Evolutionary conservation across 495 filamentous ascomycete species (phyloP), one percentile per base, ranked within the genome.

Genomic region (Aspergillus sclerotiicarbonarius): DNA sequence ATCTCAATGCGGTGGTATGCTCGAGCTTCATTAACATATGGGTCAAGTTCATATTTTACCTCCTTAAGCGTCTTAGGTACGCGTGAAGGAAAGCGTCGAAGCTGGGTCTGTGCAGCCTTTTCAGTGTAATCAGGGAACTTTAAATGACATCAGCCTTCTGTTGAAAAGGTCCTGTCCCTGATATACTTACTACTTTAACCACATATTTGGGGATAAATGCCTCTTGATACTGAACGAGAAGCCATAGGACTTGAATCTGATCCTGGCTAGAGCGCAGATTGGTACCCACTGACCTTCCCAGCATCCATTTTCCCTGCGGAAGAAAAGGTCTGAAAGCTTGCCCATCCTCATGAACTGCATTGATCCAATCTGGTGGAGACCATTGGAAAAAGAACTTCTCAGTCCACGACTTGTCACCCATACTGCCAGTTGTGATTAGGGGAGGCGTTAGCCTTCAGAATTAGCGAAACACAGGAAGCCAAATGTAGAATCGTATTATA

Each of bases 161-260:
- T 10, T 25, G 44, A 46, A 46, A 46, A 10, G 2, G n/a, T 15
- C 44, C n/a, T 46, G n/a, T 15, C 2, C 20, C 44, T 46, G 8
- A 46, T 25, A 18, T 18, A 46, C 44, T 46, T 46, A 46, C 44
- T 46, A 46, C 44, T 46, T 46, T 46, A 18, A 10, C 44, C 8
- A 46, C 44, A 25, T 7, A 46, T 18, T 46, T 46, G 44, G 44
- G 44, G 8, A 46, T 18, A 46, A 12, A 46, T 18, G 44, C 16
- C 44, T 6, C 44, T 46, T 18, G 4, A n/a, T 46, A n/a, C 44
- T 46, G 44, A 46, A 46, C n/a, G 44, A 25, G n/a, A 46, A 46
- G 44, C 44, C 44, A 46, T 18, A 46, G 44, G n/a, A 46, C 44
- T 46, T 46, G 44, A 46, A 12, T 46, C 13, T 46, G 44, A 46